Evolutionary conservation across 805 yeast genomes (phyloP).

Genomic region (Sugiyamaella boreocaroliniensis): DNA sequence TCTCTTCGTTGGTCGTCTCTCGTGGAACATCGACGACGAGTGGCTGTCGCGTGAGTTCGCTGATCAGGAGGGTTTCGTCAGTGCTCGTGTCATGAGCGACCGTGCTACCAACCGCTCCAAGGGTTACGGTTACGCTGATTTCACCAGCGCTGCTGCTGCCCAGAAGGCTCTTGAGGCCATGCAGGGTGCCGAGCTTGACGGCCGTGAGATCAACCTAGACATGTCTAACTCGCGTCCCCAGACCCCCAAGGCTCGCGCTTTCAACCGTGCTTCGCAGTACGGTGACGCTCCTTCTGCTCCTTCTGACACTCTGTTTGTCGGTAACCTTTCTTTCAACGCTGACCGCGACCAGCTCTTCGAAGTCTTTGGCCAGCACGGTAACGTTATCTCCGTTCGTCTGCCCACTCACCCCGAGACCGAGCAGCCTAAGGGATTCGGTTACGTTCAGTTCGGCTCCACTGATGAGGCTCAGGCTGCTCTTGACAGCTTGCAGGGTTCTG

Average conservation of each 20-base stretch:
- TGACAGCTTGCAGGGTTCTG: conserved; percentile 81
- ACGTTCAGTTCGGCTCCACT: conserved; percentile 79
- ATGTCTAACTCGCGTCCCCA: conserved; percentile 80
- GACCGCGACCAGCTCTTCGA: conserved; percentile 72
- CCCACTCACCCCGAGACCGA: conserved; percentile 99
- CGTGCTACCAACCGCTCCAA: conserved; percentile 87
- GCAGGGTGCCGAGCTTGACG: conserved; percentile 95
- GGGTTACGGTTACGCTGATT: conserved; percentile 94
- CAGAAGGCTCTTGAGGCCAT: conserved; percentile 75
- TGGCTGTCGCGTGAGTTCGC: conserved; percentile 85
- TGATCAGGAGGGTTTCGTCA: conserved; percentile 62
- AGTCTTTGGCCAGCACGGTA: conserved; percentile 71
- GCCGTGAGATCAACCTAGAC: conserved; percentile 93
- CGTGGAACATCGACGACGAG: conserved; percentile 95
- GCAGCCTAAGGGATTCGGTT: conserved; percentile 98
- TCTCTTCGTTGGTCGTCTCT: conserved; percentile 91
- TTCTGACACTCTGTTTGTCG: conserved; percentile 91
- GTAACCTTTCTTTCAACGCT: conserved; percentile 89
- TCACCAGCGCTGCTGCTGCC: conserved; percentile 67
- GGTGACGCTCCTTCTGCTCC: conserved; percentile 92
- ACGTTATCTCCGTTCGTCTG: conserved; percentile 80
- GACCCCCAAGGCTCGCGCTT: conserved; percentile 44
- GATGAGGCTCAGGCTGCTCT: conserved; percentile 90
- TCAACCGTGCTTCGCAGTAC: conserved; percentile 77
- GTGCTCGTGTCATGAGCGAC: conserved; percentile 92